Evolutionary conservation across 805 yeast species (phyloP), one percentile per base, ranked within the genome.

Genomic region (Candida glaebosa): DNA sequence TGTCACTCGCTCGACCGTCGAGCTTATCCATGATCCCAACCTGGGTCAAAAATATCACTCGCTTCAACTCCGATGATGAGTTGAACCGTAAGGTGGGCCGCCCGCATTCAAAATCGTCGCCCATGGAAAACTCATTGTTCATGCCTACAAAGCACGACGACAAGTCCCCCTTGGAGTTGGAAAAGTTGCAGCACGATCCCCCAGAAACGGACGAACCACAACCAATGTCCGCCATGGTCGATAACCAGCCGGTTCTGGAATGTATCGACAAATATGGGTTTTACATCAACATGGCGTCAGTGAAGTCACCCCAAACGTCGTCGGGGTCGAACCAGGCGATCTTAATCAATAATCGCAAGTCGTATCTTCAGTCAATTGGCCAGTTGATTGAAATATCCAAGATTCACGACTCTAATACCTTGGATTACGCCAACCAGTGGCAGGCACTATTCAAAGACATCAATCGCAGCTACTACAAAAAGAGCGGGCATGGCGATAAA

Each of bases 191-290:
- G 4, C 8, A 24, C 12, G 28, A 24, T 24, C 20, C 26, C 4
- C n/a, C n/a, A n/a, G n/a, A n/a, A n/a, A n/a, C n/a, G n/a, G 37
- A 36, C 4, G 34, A 31, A 4, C 43, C 30, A 24, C 34, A 19
- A 24, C 12, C 28, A 24, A 8, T 24, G 12, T 24, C 12, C 12
- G 10, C 28, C 8, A 8, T 24, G 12, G 12, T 24, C 2, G 38
- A 32, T 31, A 31, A 39, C 7, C 34, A 38, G n/a, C 18, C 26
- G 9, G 33, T 15, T 19, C 37, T 36, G 1, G 56, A 54, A 2
- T 53, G 65, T 26, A 63, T 76, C 9, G 81, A 76, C 52, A 60
- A 69, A 46, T 76, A 67, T 53, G 82, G 82, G 1, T 76, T 77
- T 48, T 58, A 75, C 24, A 65, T 51, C 38, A 34, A 42, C 14